Evolutionary conservation across 2,329 filamentous ascomycete species (phyloP).

Genomic region (Pseudofabraea citricarpa): DNA sequence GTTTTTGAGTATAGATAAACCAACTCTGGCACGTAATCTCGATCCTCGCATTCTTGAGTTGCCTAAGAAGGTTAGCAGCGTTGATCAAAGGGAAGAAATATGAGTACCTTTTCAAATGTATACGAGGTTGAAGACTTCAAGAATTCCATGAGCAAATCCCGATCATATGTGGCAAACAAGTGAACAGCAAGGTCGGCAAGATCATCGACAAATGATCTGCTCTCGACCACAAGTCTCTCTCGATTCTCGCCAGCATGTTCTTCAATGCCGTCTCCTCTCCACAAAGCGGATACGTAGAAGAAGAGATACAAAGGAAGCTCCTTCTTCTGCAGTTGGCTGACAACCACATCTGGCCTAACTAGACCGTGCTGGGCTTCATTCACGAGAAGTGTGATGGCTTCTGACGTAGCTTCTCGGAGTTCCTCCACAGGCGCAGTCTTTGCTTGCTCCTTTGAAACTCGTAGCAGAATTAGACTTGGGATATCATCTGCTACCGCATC

Average conservation of each 20-base stretch:
- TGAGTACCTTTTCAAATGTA: conserved; percentile 66
- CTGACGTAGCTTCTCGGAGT: conserved; percentile 72
- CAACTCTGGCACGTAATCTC: conserved; percentile 84
- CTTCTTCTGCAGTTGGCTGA: conserved; percentile 68
- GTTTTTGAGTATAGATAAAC: conserved; percentile 95
- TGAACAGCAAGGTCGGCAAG: conserved; percentile 84
- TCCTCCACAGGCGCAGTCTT: conserved; percentile 62
- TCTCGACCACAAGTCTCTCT: conserved; percentile 54
- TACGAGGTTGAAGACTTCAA: conserved; percentile 81
- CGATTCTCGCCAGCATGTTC: conserved; percentile 48
- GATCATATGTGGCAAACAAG: conserved; percentile 81
- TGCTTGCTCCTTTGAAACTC: conserved; percentile 70
- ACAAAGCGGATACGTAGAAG: conserved; percentile 86
- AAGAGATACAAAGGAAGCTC: conserved; percentile 73
- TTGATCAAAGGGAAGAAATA: not conserved
- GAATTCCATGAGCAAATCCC: conserved; percentile 78
- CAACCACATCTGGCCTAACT: conserved; percentile 71
- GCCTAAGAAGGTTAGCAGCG: conserved; percentile 37
- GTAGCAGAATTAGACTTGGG: conserved; percentile 77
- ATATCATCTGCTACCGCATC: conserved; percentile 89
- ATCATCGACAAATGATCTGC: conserved; percentile 69
- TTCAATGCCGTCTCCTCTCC: conserved; percentile 66
- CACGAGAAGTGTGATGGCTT: conserved; percentile 81
- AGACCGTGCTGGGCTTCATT: conserved; percentile 89
- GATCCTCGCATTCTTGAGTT: conserved; percentile 72